Evolutionary conservation across 306 rosid genomes (phyloP).

Genomic region (Medicago lupulina): DNA sequence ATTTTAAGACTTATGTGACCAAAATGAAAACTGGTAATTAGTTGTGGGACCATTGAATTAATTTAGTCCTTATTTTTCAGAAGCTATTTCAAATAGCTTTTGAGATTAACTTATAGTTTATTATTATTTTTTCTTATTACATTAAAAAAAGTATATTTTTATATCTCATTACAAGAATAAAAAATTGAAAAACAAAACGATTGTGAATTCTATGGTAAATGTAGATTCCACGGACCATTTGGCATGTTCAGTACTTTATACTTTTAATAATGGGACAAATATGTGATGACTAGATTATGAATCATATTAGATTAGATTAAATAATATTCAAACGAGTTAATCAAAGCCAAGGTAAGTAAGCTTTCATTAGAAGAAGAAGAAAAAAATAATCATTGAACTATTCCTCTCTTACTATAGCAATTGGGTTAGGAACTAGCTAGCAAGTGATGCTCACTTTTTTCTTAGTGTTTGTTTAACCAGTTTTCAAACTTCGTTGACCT

Average conservation of each 20-base stretch:
- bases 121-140: too few species aligned
- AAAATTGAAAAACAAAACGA: neutral
- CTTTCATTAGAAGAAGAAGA: neutral
- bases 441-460: neutral
- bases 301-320: neutral
- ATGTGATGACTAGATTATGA: neutral
- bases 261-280: neutral
- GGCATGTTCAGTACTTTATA: neutral
- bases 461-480: slow-evolving; percentile 9
- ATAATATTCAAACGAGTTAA: neutral
- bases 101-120: too few species aligned
- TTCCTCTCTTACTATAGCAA: too few species aligned
- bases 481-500: slow-evolving; percentile 1
- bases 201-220: neutral
- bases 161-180: neutral
- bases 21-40: too few species aligned
- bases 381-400: neutral
- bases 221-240: neutral
- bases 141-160: too few species aligned
- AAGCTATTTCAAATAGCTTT: too few species aligned
- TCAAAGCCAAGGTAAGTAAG: neutral
- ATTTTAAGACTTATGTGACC: too few species aligned
- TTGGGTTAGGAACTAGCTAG: too few species aligned
- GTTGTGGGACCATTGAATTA: too few species aligned
- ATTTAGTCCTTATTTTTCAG: too few species aligned